Percentiles rank a stretch among this genome's conserved stretches.
Evolutionary conservation across 257 asterid genomes (phyloP).

Genomic region (Forsythia viridissima): DNA sequence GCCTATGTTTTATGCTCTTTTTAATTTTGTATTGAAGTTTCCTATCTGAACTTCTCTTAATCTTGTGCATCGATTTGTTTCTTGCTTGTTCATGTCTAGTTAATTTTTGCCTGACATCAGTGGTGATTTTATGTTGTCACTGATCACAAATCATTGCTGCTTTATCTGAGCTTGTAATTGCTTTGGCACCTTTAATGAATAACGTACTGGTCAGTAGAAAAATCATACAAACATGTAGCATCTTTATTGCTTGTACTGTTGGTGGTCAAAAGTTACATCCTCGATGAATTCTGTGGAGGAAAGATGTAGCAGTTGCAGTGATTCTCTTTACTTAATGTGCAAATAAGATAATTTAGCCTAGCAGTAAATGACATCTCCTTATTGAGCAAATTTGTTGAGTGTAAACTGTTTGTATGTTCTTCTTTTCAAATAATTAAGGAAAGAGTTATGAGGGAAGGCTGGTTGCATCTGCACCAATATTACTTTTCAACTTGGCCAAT

Average conservation of each 20-base stretch:
- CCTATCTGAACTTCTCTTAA: background rate
- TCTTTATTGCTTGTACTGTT: background rate
- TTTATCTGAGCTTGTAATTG: background rate
- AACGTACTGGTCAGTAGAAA: background rate
- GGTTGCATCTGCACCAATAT: background rate
- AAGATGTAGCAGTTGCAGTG: background rate
- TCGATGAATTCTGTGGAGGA: background rate
- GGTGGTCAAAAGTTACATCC: background rate
- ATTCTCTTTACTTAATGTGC: background rate
- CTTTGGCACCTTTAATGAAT: background rate
- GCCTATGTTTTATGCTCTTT: background rate
- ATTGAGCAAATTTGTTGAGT: background rate
- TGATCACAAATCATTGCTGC: background rate
- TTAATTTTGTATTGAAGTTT: background rate
- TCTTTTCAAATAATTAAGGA: background rate
- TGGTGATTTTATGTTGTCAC: background rate
- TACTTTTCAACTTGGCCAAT: background rate
- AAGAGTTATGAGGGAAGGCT: background rate
- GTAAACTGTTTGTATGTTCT: background rate
- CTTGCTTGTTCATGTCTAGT: background rate
- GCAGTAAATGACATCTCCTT: background rate
- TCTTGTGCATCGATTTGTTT: conserved; percentile 7
- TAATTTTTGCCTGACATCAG: background rate
- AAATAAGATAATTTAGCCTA: background rate
- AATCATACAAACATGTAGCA: background rate